Evolutionary conservation across 179 eudicot species (phyloP), one percentile per base, ranked within the genome.

Genomic region (Spinacia oleracea): DNA sequence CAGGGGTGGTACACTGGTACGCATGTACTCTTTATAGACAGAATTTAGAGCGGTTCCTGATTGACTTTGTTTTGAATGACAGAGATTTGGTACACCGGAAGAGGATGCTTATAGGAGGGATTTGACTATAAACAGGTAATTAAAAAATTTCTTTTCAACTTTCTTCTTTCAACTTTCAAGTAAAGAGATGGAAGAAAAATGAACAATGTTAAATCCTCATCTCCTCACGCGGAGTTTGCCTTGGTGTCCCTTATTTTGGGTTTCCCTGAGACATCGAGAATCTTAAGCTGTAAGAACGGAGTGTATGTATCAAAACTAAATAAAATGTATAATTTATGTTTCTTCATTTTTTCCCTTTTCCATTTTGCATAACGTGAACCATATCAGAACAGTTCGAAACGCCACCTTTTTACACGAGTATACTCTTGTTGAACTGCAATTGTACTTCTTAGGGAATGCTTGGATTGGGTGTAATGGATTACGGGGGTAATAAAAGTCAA

Each of bases 41-140:
- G 20, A 53, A 6, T 50, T 51, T 72, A 53, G 18, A 55, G 38
- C 9, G 51, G 63, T 34, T 34, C 62, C 58, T 75, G 38, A 74
- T 76, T 72, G 38, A 29, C 76, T 50, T 58, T 80, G 72, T 25
- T 66, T 68, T 79, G 74, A 81, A 7, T 76, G 75, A 25, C 90
- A 93, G 98, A 90, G 87, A 84, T 96, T 96, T 89, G 99, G 99
- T 78, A 89, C 96, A 62, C 90, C 99, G 14, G 77, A 90, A 89
- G 94, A 93, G 86, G 99, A 96, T 93, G 98, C 98, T 62, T 93
- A 86, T 76, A 83, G 99, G 77, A 92, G 99, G 87, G 99, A 96
- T 90, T 87, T 96, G 82, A 96, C 99, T 29, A 96, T 96, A 79
- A 96, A 94, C 81, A 94, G 98, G 98, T 94, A 86, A 67, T 23